Conservation (phyloP, 495 filamentous ascomycete genomes). For the Aspergillus homomorphus region DNA sequence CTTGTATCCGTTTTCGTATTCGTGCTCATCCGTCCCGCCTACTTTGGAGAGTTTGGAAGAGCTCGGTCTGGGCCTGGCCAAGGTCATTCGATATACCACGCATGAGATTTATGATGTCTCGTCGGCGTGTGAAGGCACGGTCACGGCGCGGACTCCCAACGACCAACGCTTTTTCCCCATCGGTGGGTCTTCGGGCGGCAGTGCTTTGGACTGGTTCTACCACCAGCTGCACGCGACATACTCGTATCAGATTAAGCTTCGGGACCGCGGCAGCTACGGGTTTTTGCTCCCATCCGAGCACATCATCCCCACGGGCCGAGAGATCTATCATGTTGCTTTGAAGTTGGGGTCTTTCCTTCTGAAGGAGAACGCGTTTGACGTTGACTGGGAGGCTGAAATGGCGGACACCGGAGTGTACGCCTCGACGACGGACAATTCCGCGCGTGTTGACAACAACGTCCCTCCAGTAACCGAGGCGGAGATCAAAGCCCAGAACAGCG, state of each 20-base stretch:
- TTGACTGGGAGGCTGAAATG: constrained; percentile 24
- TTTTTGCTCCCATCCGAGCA: constrained; percentile 85
- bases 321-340: constrained; percentile 75
- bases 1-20: constrained; percentile 87
- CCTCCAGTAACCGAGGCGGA: neutral
- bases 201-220: constrained; percentile 94
- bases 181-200: constrained; percentile 62
- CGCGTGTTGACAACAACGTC: neutral
- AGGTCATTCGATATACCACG: constrained; percentile 75
- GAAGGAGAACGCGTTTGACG: constrained; percentile 24
- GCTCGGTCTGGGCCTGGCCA: constrained; percentile 82
- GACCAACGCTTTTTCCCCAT: constrained; percentile 53
- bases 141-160: constrained; percentile 26
- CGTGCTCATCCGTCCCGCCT: constrained; percentile 72
- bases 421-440: neutral
- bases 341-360: constrained; percentile 77
- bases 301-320: constrained; percentile 86
- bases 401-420: constrained; percentile 7
- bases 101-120: constrained; percentile 75
- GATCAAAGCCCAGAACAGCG: neutral
- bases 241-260: constrained; percentile 90
- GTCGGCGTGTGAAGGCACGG: constrained; percentile 85
- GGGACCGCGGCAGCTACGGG: constrained; percentile 92
- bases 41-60: constrained; percentile 89
- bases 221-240: constrained; percentile 78